Evolutionary conservation across 2,329 filamentous ascomycete species (phyloP), one percentile per base, ranked within the genome.

Genomic region (Mariannaea elegans): DNA sequence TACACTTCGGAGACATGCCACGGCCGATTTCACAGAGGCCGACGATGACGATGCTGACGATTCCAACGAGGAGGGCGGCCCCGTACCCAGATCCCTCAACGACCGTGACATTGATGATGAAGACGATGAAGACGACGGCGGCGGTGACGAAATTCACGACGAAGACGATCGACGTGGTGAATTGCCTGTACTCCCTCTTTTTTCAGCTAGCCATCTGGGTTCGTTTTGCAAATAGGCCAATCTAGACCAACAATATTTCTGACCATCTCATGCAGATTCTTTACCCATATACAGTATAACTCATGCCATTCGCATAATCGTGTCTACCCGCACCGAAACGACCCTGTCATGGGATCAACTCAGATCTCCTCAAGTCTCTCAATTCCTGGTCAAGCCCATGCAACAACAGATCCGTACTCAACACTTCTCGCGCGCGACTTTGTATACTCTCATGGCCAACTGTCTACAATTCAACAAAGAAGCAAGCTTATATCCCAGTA

Each of bases 331-430:
- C 72, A 97, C 93, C 76, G 94, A 98, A 79, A 97, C 94, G 2
- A 94, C 93, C 0, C 80, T 98, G 49, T 90, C 93, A 14, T 98
- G 94, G 94, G 94, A 98, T 65, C 94, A 98, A 75, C 82, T 98
- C 63, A 88, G 94, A 64, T 97, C 93, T n/a, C 94, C 94, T 3
- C 94, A 98, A 74, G 90, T 98, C 56, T 97, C 93, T 14, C 94
- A 97, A 73, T 98, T 98, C 74, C 84, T 98, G 32, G 86, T 97
- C 73, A 97, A 97, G 80, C 94, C 94, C 2, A 95, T 97, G 81
- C 93, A 95, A 76, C 91, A 95, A 73, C 90, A 94, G 75, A 94
- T 97, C 64, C 88, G 90, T 61, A 83, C 87, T 14, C 87, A 91
- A 50, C 92, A 97, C 76, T 94, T 97, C 75, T 94, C 90, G 27